These are phyloP conservation scores for Hypoxylon sp. DNA, from an alignment of 2,329 filamentous ascomycete genomes.

Conservation along the genomic window DNA sequence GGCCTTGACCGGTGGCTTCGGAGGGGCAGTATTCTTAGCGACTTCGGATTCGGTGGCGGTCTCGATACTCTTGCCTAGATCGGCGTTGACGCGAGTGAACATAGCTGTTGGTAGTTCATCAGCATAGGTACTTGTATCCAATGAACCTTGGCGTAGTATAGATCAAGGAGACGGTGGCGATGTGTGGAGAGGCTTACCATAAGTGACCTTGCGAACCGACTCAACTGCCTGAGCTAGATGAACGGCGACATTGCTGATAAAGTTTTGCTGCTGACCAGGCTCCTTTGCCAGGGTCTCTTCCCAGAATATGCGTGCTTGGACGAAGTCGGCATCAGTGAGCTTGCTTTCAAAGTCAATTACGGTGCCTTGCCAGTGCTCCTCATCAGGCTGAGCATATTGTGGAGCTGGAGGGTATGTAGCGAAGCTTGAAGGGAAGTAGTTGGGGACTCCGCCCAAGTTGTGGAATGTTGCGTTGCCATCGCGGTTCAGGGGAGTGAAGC, in stretches of 20 bases:
- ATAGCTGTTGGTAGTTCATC: not conserved
- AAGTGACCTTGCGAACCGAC: constrained; percentile 37
- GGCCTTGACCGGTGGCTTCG: constrained; percentile 10
- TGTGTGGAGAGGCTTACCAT: constrained; percentile 30
- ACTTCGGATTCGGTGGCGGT: constrained; percentile 6
- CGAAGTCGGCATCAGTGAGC: constrained; percentile 64
- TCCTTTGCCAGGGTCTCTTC: constrained; percentile 57
- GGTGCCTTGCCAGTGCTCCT: constrained; percentile 63
- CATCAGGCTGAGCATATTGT: constrained; percentile 61
- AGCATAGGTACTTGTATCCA: not conserved
- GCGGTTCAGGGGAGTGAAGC: constrained; percentile 70
- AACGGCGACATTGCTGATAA: constrained; percentile 70
- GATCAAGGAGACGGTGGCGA: not conserved
- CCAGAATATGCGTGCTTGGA: constrained; percentile 60
- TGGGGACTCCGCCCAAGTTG: constrained; percentile 73
- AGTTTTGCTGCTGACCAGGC: constrained; percentile 71
- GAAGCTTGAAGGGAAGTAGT: constrained; percentile 60
- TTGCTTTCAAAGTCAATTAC: constrained; percentile 61
- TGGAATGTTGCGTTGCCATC: constrained; percentile 80
- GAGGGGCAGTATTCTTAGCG: constrained; percentile 1
- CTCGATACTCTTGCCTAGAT: constrained; percentile 9
- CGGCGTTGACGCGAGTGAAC: constrained; percentile 6
- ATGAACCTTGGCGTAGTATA: not conserved
- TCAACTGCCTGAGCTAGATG: constrained; percentile 64
- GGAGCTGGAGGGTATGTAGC: constrained; percentile 33